phyloP scores from a whole-genome alignment of 768 basidiomycete genomes.

The Peribolospora baueri region DNA sequence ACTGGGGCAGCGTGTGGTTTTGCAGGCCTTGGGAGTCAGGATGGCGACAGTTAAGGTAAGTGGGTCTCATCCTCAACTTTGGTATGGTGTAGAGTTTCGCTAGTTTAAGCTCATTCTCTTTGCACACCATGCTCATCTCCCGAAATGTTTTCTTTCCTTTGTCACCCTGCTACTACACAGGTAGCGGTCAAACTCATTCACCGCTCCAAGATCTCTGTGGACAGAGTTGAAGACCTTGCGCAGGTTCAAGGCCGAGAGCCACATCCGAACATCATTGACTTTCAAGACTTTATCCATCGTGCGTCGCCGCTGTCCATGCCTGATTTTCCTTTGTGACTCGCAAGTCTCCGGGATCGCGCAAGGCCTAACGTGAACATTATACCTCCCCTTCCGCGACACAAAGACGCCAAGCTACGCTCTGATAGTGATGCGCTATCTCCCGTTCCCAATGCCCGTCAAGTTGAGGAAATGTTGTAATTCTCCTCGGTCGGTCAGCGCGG shows the following conservation, averaged over 20 bases:
- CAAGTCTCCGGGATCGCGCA: too few species aligned
- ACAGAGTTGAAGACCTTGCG: constrained; percentile 35
- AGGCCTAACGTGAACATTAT: too few species aligned
- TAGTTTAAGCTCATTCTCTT: constrained; percentile 25
- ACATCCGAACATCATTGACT: constrained; percentile 77
- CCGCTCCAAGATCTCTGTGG: constrained; percentile 56
- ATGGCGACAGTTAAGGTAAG: background rate
- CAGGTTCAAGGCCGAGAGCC: constrained; percentile 53
- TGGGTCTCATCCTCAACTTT: background rate
- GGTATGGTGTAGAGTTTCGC: background rate
- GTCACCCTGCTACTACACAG: constrained; percentile 20
- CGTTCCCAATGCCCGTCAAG: too few species aligned
- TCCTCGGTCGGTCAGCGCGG: too few species aligned
- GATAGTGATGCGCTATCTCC: too few species aligned
- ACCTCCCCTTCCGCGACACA: too few species aligned
- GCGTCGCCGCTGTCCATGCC: too few species aligned
- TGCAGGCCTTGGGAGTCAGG: background rate
- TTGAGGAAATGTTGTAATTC: too few species aligned
- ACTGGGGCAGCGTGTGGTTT: constrained; percentile 74
- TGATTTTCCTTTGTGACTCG: too few species aligned
- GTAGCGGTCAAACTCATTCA: constrained; percentile 88
- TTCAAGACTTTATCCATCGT: constrained; percentile 17
- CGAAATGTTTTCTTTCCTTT: constrained; percentile 19
- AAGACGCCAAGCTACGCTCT: too few species aligned
- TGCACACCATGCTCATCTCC: constrained; percentile 28